These are phyloP conservation scores for Martensiomyces pterosporus DNA, from an alignment of 192 early-diverging fungal genomes.

Conservation along the genomic window DNA sequence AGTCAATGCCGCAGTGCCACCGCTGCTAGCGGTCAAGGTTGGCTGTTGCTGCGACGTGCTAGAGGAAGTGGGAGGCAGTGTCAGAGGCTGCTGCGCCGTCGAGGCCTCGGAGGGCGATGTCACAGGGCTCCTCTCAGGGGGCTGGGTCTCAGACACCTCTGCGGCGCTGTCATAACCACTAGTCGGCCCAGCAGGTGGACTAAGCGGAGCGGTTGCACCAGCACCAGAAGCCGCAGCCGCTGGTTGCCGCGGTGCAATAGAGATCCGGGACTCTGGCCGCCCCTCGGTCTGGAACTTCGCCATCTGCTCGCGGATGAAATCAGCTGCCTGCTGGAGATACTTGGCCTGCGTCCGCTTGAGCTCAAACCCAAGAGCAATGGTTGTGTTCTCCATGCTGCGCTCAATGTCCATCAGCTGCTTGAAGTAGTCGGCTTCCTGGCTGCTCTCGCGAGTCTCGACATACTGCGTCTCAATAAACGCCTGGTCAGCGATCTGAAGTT, in stretches of 20 bases:
- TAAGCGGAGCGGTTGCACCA: slow-evolving; percentile 3
- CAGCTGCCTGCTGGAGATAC: slow-evolving; percentile 45
- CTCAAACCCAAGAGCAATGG: slow-evolving; percentile 47
- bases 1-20: too few species aligned
- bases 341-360: slow-evolving; percentile 49
- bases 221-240: background rate
- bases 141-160: background rate
- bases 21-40: too few species aligned
- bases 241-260: too few species aligned
- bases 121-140: background rate
- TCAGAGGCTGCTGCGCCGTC: too few species aligned
- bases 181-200: background rate
- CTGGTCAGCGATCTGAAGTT: slow-evolving; percentile 31
- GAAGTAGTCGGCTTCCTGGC: slow-evolving; percentile 44
- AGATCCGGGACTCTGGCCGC: slow-evolving; percentile 14
- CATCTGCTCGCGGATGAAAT: slow-evolving; percentile 51
- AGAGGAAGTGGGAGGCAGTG: too few species aligned
- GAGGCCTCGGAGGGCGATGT: too few species aligned
- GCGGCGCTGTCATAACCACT: background rate
- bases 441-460: slow-evolving; percentile 47
- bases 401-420: slow-evolving; percentile 47
- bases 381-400: slow-evolving; percentile 50
- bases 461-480: slow-evolving; percentile 50
- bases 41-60: too few species aligned
- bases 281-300: slow-evolving; percentile 17